Base-by-base conservation (phyloP, 2,329 filamentous ascomycete genomes). In the Coniella lustricola region DNA sequence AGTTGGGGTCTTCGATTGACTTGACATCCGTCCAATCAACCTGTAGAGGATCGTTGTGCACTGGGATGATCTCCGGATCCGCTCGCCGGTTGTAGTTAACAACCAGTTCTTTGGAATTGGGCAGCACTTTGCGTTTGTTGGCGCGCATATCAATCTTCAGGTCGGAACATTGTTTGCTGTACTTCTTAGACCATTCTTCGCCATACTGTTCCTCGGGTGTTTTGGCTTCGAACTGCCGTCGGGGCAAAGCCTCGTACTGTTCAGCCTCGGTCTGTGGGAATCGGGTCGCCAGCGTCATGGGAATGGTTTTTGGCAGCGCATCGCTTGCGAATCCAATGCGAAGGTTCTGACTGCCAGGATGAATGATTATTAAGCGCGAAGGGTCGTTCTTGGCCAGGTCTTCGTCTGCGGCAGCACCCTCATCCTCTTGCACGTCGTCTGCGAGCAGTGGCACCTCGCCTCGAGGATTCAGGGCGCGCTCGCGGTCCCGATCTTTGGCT, bases 71-170 rank as follows among this genome's bases (percentile, higher is more conserved):
- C 57, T 97, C 93, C 7, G 89, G 84, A 31, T 86, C 82, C 1
- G 83, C 87, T 41, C 88, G 80, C 46, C 87, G 81, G 66, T 98
- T 98, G 75, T 87, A 97, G 62, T 95, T 97, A 55, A 90, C 82
- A 1, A 96, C 91, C 50, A 96, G 74, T 62, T 98, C 93, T 65
- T 95, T 95, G 0, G 90, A 96, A 63, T 97, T 97, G n/a, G 93
- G 93, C 43, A 97, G 70, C 14, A 96, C 90, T 64, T 95, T 87
- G 62, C 89, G 84, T 74, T 97, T 97, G 69, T 95, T 95, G 57
- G 82, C 80, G 53, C 91, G 84, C 87, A 97, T 95, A 44, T 89
- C 86, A 2, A 84, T 71, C 68, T 95, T 95, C 53, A 98, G 79
- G 38, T 96, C 90, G 46, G 83, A 82, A 52, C 82, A 87, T 84